Evolutionary conservation across 2,329 filamentous ascomycete species (phyloP), one percentile per base, ranked within the genome.

Genomic region (Xylariaceae sp.): DNA sequence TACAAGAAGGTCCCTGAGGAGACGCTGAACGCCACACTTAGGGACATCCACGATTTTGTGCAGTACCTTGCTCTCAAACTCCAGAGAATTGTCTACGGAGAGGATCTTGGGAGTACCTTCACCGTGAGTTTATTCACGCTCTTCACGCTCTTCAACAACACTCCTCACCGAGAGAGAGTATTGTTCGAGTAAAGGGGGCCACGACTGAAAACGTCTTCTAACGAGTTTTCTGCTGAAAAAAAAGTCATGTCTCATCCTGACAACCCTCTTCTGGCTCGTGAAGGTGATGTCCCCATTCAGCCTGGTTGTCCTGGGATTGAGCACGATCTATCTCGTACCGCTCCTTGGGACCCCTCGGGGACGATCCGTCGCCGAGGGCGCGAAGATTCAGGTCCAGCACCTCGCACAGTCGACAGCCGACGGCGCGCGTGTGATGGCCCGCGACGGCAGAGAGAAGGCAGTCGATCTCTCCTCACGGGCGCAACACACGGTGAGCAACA

Each of bases 1-100:
- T 43, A 38, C 12, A 43, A 28, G 31, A 14, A 21, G 27, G 31
- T 43, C 5, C 40, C 40, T 5, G 40, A 43, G 31, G 3, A 35
- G 4, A 43, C 21, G 2, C 40, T 43, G 2, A 43, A 43, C 19
- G 40, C 35, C 7, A 43, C 40, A 3, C 40, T 43, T 8, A 34
- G 16, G 12, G 40, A 43, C 13, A 23, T 43, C 7, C 40, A 43
- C 12, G 40, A 43, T 11, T 27, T 43, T 27, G 21, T 38, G 5
- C 40, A 43, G 17, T 43, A 30, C 19, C 21, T 34, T 11, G 31
- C 30, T 3, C n/a, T 43, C 13, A 23, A 43, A 23, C 14, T 8
- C 5, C 40, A 43, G 28, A 38, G 31, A 21, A 35, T 31, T 9
- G 17, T 43, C 3, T 38, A 38, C 17, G 35, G 35, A 2, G 40